Percentiles rank a stretch among this genome's conserved stretches.
These are phyloP conservation scores for Lepidopterella palustris DNA, from an alignment of 495 filamentous ascomycete species.

Conservation along the genomic window DNA sequence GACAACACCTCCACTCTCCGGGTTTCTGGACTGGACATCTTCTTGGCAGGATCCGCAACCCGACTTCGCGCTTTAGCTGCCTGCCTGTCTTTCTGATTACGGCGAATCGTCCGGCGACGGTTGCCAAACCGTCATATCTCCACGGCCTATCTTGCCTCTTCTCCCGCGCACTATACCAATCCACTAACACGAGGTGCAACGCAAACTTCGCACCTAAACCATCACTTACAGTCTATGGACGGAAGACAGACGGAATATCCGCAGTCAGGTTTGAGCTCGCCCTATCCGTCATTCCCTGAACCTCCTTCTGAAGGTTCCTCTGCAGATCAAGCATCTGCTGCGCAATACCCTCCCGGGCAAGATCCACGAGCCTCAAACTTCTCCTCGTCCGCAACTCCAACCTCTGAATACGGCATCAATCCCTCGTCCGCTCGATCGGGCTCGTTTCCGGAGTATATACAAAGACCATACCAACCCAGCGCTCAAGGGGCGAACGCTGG, in stretches of 20 bases:
- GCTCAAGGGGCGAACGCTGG: constrained; percentile 67
- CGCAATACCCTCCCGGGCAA: constrained; percentile 56
- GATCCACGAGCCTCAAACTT: constrained; percentile 68
- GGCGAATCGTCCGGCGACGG: constrained; percentile 27
- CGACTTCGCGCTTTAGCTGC: constrained; percentile 17
- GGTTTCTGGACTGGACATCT: constrained; percentile 24
- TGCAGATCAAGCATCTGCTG: constrained; percentile 85
- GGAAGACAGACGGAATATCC: constrained; percentile 86
- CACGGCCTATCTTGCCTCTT: constrained; percentile 33
- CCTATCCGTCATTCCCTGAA: constrained; percentile 65
- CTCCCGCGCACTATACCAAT: constrained; percentile 26
- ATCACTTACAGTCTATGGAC: constrained; percentile 61
- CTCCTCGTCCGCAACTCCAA: constrained; percentile 73
- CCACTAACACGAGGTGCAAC: constrained; percentile 33
- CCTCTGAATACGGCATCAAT: constrained; percentile 79
- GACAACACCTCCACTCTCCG: constrained; percentile 34
- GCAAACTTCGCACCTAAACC: constrained; percentile 29
- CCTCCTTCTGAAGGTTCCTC: constrained; percentile 70
- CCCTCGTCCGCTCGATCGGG: constrained; percentile 72
- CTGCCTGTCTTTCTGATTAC: constrained; percentile 10
- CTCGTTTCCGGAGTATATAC: constrained; percentile 72
- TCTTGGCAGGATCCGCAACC: constrained; percentile 19
- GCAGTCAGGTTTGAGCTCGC: constrained; percentile 96
- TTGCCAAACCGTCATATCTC: constrained; percentile 38
- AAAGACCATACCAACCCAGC: constrained; percentile 53